phyloP scores from a whole-genome alignment of 495 filamentous ascomycete species.

The Neurospora sp. region DNA sequence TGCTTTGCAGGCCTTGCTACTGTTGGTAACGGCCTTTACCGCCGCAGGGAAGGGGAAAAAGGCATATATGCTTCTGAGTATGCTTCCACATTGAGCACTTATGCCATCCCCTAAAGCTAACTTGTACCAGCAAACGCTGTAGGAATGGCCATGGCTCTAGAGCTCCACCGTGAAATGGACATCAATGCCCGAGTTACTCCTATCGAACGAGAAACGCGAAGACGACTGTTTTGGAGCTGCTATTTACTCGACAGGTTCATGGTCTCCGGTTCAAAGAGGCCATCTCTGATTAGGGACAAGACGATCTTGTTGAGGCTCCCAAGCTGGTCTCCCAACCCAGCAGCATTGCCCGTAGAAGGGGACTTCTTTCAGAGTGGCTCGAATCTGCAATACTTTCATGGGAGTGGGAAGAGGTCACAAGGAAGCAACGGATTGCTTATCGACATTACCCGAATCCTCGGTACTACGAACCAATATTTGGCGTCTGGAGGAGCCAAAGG shows the following conservation, averaged over 20 bases:
- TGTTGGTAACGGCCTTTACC: conserved; percentile 66
- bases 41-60: conserved; percentile 74
- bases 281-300: conserved; percentile 64
- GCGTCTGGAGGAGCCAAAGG: conserved; percentile 78
- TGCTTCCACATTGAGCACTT: conserved; percentile 8
- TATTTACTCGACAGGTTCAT: conserved; percentile 76
- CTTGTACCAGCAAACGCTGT: conserved; percentile 54
- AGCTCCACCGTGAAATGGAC: conserved; percentile 63
- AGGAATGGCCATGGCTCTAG: conserved; percentile 70
- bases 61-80: conserved; percentile 76
- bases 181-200: conserved; percentile 43
- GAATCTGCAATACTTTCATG: conserved; percentile 57
- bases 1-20: conserved; percentile 59
- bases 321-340: conserved; percentile 49
- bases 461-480: conserved; percentile 74
- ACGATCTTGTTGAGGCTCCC: conserved; percentile 64
- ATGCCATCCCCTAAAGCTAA: not conserved
- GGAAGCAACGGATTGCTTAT: conserved; percentile 66
- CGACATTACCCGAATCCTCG: conserved; percentile 71
- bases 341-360: conserved; percentile 51
- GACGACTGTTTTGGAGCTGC: conserved; percentile 73
- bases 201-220: conserved; percentile 59
- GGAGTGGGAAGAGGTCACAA: conserved; percentile 55
- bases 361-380: conserved; percentile 68
- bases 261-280: conserved; percentile 67